These are phyloP conservation scores for Sequoia sempervirens DNA, from an alignment of 75 land plant genomes.

Conservation along the genomic window DNA sequence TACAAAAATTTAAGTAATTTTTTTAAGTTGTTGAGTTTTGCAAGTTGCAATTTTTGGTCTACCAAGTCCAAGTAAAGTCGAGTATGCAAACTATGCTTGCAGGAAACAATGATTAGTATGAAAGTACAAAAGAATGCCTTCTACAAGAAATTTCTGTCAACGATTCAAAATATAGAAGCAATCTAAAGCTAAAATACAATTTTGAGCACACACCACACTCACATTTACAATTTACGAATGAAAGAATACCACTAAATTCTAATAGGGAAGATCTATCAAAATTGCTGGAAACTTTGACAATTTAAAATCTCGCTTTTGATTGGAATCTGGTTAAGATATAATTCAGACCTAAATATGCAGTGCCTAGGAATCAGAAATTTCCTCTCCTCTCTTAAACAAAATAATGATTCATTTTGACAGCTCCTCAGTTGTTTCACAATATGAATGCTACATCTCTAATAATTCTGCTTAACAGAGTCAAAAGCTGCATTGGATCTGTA, in stretches of 20 bases:
- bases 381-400: not conserved
- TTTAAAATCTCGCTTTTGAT: not conserved
- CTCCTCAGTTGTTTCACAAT: not conserved
- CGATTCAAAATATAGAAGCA: not conserved
- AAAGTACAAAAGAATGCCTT: not conserved
- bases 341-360: not conserved
- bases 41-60: too few species aligned
- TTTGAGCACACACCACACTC: not conserved
- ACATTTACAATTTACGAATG: not conserved
- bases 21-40: too few species aligned
- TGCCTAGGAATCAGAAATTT: not conserved
- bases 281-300: not conserved
- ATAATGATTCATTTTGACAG: not conserved
- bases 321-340: not conserved
- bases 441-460: not conserved
- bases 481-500: not conserved
- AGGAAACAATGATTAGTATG: not conserved
- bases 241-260: not conserved
- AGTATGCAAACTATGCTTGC: not conserved
- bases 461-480: not conserved
- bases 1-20: too few species aligned
- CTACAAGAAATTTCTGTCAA: not conserved
- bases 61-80: too few species aligned
- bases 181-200: not conserved
- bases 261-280: not conserved